Percentiles rank a stretch among this genome's conserved stretches.
Evolutionary conservation across 257 asterid species (phyloP).

Genomic region (Pogostemon cablin): DNA sequence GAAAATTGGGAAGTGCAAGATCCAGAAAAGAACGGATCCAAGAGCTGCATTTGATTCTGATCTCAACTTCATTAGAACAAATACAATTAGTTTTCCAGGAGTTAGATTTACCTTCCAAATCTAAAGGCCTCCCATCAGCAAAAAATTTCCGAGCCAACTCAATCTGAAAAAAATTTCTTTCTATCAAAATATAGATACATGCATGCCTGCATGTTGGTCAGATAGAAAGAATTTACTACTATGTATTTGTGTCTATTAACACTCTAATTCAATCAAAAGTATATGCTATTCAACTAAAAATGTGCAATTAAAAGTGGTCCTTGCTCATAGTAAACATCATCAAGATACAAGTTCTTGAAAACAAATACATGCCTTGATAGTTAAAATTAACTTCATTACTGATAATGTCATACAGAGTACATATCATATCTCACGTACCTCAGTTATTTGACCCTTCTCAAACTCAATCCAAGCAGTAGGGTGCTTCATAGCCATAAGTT

Average conservation of each 20-base stretch:
- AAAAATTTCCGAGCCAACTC: conserved; percentile 72
- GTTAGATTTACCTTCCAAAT: conserved; percentile 67
- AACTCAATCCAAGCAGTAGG: conserved; percentile 95
- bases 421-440: conserved; percentile 51
- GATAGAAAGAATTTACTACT: background rate
- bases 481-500: conserved; percentile 86
- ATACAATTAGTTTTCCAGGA: background rate
- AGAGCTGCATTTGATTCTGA: conserved; percentile 21
- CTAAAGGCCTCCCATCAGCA: conserved; percentile 79
- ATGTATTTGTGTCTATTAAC: background rate
- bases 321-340: background rate
- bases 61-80: conserved; percentile 11
- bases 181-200: conserved; percentile 11
- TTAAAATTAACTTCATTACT: conserved; percentile 10
- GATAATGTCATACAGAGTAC: conserved; percentile 10
- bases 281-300: conserved; percentile 2
- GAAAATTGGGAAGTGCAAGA: conserved; percentile 10
- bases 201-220: conserved; percentile 4
- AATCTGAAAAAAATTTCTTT: conserved; percentile 48
- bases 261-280: conserved; percentile 23
- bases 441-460: conserved; percentile 80
- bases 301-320: background rate
- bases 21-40: conserved; percentile 20
- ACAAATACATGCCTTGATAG: conserved; percentile 18
- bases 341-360: conserved; percentile 11